Base-by-base conservation (phyloP, 2,329 filamentous ascomycete species). In the Xylariaceae sp. region DNA sequence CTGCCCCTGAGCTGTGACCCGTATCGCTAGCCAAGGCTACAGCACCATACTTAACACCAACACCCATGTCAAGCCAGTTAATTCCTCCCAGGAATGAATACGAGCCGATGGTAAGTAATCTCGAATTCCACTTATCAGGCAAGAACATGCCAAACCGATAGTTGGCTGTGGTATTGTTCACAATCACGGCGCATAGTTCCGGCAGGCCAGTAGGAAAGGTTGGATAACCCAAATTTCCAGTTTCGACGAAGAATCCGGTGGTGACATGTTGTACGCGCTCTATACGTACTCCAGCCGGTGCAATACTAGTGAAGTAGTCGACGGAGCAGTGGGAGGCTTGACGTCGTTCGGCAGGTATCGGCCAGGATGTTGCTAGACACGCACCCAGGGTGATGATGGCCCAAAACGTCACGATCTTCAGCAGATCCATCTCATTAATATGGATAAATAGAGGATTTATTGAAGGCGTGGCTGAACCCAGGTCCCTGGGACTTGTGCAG, bases 11-110 rank as follows among this genome's bases (percentile, higher is more conserved):
- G 26, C 53, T 64, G 51, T 76, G 74, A 0, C 74, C 74, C 0
- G 72, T 74, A 51, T 75, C 72, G 0, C 73, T 75, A 3, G 69
- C 67, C 26, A 74, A 63, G n/a, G 67, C 64, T 7, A 71, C 71
- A 53, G 72, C 56, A 1, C 57, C 62, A 16, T 65, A 65, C 19
- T 68, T 64, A 1, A 62, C 59, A n/a, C 61, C 61, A 26, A 56
- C 49, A 12, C 65, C 65, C 64, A 66, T 67, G 11, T 71, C 69
- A 17, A 69, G 66, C 69, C 68, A 71, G 23, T 71, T 70, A n/a
- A 71, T 71, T 1, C 68, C 69, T 2, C 69, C 69, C 2, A 70
- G 52, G 24, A 69, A 71, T 0, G 64, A 37, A 23, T 69, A 69
- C 14, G 62, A 67, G 17, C 68, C 69, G 36, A 70, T 56, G 1